Base-by-base conservation (phyloP, 805 yeast genomes). In the Aciculoconidium aculeatum region DNA sequence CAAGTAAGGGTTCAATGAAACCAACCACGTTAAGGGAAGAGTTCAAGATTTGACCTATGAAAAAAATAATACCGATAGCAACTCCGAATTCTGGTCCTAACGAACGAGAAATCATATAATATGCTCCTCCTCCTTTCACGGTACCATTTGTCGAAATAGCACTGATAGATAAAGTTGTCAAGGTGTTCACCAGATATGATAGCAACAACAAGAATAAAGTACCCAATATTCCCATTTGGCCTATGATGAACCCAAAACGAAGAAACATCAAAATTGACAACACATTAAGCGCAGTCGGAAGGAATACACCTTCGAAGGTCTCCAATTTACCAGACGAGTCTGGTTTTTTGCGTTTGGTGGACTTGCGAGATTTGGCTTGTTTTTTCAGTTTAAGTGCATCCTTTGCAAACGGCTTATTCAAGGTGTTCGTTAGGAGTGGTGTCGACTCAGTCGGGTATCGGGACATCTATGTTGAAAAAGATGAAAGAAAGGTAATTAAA, bases 31-130 rank as follows among this genome's bases (percentile, higher is more conserved):
- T 92, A 68, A 92, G 71, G 23, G 96, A 87, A 27, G 87, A 70
- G 52, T 92, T 92, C 34, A 92, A 65, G 6, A 88, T 87, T 59
- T 92, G 99, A 1, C 99, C 99, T 30, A 92, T 67, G 49, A 81
- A 94, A 53, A 92, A 92, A 14, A 92, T 90, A 16, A 92, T 67
- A 1, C 99, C 99, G 40, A 92, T 90, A 4, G 96, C 82, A 3
- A 98, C 98, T 15, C 99, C 99, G 57, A 92, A 92, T 52, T 92
- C 99, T 3, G 96, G 96, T 0, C 99, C 99, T 37, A 92, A 61
- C 18, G 95, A 80, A 42, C 99, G 69, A 18, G 95, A 82, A 36
- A 92, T 86, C 96, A 92, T 92, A 47, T 87, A 92, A 52, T 92
- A 92, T 0, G 97, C 96, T 27, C 99, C 99, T 10, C 99, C 99